A percentile compares a stretch with the other conserved stretches of the same genome.
These are phyloP conservation scores for Ampelocalamus luodianensis DNA, from an alignment of 176 grass and related monocot species.

Conservation along the genomic window DNA sequence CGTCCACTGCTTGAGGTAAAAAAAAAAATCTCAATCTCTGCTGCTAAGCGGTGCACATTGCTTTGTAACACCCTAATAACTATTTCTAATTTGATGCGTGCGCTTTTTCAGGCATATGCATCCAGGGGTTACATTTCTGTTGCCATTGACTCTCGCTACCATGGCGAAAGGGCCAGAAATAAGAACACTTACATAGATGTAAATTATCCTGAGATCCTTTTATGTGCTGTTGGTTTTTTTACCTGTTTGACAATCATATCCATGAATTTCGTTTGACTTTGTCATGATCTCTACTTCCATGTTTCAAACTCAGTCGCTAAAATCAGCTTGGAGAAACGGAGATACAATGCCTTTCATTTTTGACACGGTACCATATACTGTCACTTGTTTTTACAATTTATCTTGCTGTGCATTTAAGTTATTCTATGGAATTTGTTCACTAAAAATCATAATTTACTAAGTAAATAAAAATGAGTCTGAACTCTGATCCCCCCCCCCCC, in stretches of 20 bases:
- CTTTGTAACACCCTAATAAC: not conserved
- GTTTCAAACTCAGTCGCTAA: conserved; percentile 67
- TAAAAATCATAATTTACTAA: not conserved
- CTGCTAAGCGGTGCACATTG: not conserved
- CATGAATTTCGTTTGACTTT: conserved; percentile 5
- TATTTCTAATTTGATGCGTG: conserved; percentile 10
- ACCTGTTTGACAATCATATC: not conserved
- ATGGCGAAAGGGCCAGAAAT: conserved; percentile 82
- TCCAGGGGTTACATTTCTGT: conserved; percentile 83
- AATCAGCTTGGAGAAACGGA: conserved; percentile 76
- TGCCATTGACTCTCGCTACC: conserved; percentile 89
- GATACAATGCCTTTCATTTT: conserved; percentile 93
- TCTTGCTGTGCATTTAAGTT: not conserved
- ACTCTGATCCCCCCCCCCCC: too few relatives aligned
- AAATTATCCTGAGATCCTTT: conserved; percentile 41
- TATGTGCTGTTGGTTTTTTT: not conserved
- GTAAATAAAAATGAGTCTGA: not conserved
- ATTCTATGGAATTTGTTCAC: not conserved
- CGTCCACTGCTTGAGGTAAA: conserved; percentile 86
- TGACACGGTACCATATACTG: conserved; percentile 75
- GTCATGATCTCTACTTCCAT: conserved; percentile 9
- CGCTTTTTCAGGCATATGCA: conserved; percentile 76
- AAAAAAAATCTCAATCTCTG: conserved; percentile 10
- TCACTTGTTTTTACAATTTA: conserved; percentile 20
- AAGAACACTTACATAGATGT: conserved; percentile 78